These are phyloP conservation scores for Hypoxylon sp. DNA, from an alignment of 2,329 filamentous ascomycete genomes.

Conservation along the genomic window DNA sequence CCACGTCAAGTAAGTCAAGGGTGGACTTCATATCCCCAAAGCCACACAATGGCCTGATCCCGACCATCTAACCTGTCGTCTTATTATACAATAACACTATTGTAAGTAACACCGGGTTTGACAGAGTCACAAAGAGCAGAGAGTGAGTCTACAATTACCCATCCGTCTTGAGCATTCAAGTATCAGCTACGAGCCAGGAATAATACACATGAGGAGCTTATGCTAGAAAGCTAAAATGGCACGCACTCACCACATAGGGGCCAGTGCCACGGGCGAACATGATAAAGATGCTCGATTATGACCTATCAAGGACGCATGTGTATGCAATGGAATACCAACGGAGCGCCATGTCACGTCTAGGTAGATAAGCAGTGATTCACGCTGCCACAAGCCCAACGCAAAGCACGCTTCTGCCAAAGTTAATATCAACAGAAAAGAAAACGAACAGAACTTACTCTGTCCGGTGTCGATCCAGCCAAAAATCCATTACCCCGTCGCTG, in stretches of 20 bases:
- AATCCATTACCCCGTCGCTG: too few relatives aligned
- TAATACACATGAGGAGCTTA: not conserved
- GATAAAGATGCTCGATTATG: not conserved
- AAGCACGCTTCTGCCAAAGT: not conserved
- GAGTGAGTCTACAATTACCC: not conserved
- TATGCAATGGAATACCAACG: not conserved
- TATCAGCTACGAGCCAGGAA: not conserved
- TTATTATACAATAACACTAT: not conserved
- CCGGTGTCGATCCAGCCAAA: not conserved
- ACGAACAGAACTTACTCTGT: not conserved
- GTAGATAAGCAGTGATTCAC: not conserved
- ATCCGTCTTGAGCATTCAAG: not conserved
- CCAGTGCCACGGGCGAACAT: conserved; percentile 5
- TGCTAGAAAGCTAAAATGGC: not conserved
- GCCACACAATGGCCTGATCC: not conserved
- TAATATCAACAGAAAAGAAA: not conserved
- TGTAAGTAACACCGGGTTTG: too few relatives aligned
- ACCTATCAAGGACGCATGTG: not conserved
- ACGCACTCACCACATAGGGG: conserved; percentile 17
- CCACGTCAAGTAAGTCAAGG: not conserved
- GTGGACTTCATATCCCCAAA: not conserved
- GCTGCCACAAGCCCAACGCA: not conserved
- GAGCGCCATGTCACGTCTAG: not conserved
- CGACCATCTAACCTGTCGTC: not conserved
- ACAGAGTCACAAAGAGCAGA: too few relatives aligned